These are phyloP conservation scores for Vicia sativa DNA, from an alignment of 306 rosid genomes.

Conservation along the genomic window DNA sequence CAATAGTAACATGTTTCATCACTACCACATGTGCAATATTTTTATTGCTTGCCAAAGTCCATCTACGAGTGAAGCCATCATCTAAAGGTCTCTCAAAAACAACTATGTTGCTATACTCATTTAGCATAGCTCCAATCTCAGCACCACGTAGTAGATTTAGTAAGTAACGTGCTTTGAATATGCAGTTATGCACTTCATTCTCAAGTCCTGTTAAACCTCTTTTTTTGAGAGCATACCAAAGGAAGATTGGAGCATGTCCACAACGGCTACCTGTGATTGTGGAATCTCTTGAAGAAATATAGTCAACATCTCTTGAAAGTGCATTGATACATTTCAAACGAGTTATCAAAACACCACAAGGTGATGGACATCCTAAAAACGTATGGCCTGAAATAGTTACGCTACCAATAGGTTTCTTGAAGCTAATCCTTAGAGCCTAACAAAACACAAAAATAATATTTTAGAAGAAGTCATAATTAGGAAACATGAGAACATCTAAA, in stretches of 20 bases:
- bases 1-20: conserved; percentile 25
- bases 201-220: conserved; percentile 18
- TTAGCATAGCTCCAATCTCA: conserved; percentile 57
- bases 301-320: conserved; percentile 44
- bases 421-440: too few relatives aligned
- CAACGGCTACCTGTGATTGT: conserved; percentile 24
- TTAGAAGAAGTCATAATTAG: too few relatives aligned
- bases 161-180: conserved; percentile 42
- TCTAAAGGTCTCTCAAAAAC: conserved; percentile 65
- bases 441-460: too few relatives aligned
- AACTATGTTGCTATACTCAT: conserved; percentile 56
- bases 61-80: conserved; percentile 54
- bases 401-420: too few relatives aligned
- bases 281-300: conserved; percentile 24
- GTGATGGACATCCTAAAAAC: conserved; percentile 37
- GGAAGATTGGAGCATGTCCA: conserved; percentile 20
- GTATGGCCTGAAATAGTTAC: conserved; percentile 25
- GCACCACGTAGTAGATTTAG: conserved; percentile 39
- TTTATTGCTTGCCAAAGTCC: conserved; percentile 66
- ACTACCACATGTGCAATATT: conserved; percentile 64
- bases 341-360: conserved; percentile 38
- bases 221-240: conserved; percentile 21
- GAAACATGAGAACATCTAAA: too few relatives aligned
- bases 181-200: conserved; percentile 3
- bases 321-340: conserved; percentile 57